These are phyloP conservation scores for Irpex rosettiformis DNA, from an alignment of 1,284 basidiomycete species.

Conservation along the genomic window DNA sequence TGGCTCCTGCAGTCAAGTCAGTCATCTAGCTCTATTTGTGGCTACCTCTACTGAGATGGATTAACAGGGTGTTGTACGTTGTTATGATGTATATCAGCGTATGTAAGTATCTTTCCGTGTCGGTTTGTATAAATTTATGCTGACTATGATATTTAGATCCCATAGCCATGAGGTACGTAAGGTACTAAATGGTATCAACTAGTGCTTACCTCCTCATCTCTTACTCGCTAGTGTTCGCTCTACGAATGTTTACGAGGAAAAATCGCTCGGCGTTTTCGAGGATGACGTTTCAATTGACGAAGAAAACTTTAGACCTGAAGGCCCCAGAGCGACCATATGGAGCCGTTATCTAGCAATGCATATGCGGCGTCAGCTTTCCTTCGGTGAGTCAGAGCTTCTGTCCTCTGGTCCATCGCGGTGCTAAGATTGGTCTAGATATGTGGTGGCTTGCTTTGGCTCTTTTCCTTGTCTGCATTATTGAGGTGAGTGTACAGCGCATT, in stretches of 20 bases:
- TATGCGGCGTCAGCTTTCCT: constrained; percentile 84
- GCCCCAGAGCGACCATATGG: constrained; percentile 62
- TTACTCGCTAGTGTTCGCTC: constrained; percentile 66
- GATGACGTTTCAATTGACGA: constrained; percentile 50
- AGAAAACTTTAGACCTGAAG: constrained; percentile 40
- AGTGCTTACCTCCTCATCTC: constrained; percentile 28
- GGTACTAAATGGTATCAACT: neutral
- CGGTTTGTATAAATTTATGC: neutral
- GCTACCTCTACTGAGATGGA: constrained; percentile 7
- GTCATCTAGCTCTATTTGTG: constrained; percentile 20
- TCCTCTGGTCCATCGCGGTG: neutral
- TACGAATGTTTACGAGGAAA: constrained; percentile 97
- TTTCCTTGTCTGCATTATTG: constrained; percentile 85
- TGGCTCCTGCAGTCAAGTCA: constrained; percentile 73
- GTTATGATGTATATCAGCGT: constrained; percentile 53
- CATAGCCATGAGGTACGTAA: constrained; percentile 30
- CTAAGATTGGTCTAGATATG: constrained; percentile 56
- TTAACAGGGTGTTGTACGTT: constrained; percentile 50
- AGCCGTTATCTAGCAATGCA: constrained; percentile 78
- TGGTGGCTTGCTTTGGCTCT: constrained; percentile 84
- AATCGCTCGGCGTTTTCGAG: constrained; percentile 75
- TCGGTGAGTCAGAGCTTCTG: constrained; percentile 43
- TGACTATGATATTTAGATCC: constrained; percentile 25
- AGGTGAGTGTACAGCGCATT: constrained; percentile 54
- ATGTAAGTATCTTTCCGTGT: constrained; percentile 24